Conservation (phyloP, 768 basidiomycete species). For the Termitomyces sp. region DNA sequence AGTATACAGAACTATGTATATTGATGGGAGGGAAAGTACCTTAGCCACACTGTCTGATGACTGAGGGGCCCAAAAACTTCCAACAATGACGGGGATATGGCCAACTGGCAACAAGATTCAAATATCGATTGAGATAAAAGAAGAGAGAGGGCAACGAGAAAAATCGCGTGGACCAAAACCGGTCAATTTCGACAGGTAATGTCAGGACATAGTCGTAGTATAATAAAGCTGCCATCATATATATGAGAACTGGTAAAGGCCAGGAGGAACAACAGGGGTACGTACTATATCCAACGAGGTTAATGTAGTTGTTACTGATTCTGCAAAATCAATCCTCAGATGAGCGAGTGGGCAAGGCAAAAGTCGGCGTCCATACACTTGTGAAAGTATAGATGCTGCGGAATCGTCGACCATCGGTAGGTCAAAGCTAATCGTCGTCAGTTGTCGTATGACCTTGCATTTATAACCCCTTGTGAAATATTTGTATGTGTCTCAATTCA, state of each 20-base stretch:
- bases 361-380: not conserved
- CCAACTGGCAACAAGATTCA: conserved; percentile 10
- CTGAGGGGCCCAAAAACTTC: conserved; percentile 28
- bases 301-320: not conserved
- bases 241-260: no score
- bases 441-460: no score
- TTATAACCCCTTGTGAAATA: no score
- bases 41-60: conserved; percentile 22
- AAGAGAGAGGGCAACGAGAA: conserved; percentile 31
- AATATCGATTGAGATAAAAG: conserved; percentile 43
- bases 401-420: not conserved
- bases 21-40: conserved; percentile 1
- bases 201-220: conserved; percentile 36
- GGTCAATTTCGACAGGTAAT: conserved; percentile 34
- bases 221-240: not conserved
- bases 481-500: no score
- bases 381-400: not conserved
- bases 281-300: no score
- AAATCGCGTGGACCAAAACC: conserved; percentile 35
- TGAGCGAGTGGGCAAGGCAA: not conserved
- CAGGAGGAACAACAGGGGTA: no score
- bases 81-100: conserved; percentile 26
- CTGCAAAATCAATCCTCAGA: no score
- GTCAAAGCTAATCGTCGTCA: no score
- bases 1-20: not conserved